phyloP scores from a whole-genome alignment of 768 basidiomycete species.

The Phanerodontia chrysosporium region DNA sequence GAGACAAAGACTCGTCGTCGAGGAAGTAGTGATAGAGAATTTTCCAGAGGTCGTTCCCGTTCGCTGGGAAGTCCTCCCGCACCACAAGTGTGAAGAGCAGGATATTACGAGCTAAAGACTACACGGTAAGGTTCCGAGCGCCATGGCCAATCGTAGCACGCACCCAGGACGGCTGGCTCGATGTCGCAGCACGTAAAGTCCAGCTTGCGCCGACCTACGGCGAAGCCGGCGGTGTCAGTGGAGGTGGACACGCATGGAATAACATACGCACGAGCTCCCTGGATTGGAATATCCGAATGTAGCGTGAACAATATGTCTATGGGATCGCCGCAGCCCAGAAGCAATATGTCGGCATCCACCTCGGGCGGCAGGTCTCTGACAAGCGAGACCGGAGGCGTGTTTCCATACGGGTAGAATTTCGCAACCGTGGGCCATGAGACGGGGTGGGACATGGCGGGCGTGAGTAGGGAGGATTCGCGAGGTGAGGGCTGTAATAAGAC shows the following conservation, averaged over 20 bases:
- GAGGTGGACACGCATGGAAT: no score
- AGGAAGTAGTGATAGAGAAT: slow-evolving; percentile 47
- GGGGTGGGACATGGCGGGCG: slow-evolving; percentile 48
- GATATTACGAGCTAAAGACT: slow-evolving; percentile 41
- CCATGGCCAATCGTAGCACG: neutral
- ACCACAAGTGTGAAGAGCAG: slow-evolving; percentile 40
- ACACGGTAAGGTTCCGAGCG: neutral
- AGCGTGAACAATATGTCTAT: slow-evolving; percentile 50
- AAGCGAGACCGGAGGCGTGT: slow-evolving; percentile 49
- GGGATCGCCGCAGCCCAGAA: slow-evolving; percentile 55
- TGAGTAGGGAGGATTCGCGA: no score
- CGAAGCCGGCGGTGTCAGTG: no score
- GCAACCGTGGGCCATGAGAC: slow-evolving; percentile 37
- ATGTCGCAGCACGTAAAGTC: slow-evolving; percentile 50
- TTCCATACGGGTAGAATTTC: slow-evolving; percentile 57
- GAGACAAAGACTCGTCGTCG: slow-evolving; percentile 30
- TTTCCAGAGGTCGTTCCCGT: slow-evolving; percentile 32
- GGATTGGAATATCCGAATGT: slow-evolving; percentile 20
- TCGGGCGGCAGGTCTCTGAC: slow-evolving; percentile 45
- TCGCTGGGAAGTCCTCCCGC: slow-evolving; percentile 24
- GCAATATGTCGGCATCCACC: slow-evolving; percentile 41
- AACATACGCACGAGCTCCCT: slow-evolving; percentile 16
- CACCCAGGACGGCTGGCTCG: slow-evolving; percentile 46
- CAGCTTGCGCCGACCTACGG: slow-evolving; percentile 31
- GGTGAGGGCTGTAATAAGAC: neutral